phyloP scores from a whole-genome alignment of 2,329 filamentous ascomycete genomes.

The Fusarium hostae region DNA sequence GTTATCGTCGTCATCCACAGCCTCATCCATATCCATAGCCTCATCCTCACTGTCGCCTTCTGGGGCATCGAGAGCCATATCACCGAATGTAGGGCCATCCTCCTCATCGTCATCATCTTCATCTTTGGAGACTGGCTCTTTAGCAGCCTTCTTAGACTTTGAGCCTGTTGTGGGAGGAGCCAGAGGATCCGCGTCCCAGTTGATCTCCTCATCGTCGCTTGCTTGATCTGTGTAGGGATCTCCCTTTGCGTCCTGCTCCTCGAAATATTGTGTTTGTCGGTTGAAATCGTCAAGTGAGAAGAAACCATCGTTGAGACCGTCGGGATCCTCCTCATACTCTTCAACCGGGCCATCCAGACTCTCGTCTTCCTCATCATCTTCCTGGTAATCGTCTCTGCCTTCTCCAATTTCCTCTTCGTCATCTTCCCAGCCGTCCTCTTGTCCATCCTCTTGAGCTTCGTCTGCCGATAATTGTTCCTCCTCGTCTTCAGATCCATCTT shows the following conservation, averaged over 20 bases:
- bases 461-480: conserved; percentile 41
- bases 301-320: conserved; percentile 95
- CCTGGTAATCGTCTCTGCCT: conserved; percentile 48
- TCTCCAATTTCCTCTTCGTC: conserved; percentile 52
- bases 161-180: conserved; percentile 49
- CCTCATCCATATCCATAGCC: conserved; percentile 61
- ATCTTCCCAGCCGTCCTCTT: conserved; percentile 50
- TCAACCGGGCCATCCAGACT: conserved; percentile 58
- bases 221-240: conserved; percentile 78
- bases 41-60: conserved; percentile 77
- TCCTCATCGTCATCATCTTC: conserved; percentile 74
- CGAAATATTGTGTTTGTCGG: conserved; percentile 88
- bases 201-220: conserved; percentile 86
- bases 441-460: conserved; percentile 38
- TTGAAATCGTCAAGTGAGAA: conserved; percentile 99
- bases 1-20: conserved; percentile 66
- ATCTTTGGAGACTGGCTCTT: conserved; percentile 40
- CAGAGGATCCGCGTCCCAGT: conserved; percentile 86
- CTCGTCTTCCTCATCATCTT: conserved; percentile 52
- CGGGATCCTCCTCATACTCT: conserved; percentile 68
- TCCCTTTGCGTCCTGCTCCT: conserved; percentile 83
- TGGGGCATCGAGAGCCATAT: conserved; percentile 78
- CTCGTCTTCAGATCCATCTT: conserved; percentile 47
- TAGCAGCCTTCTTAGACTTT: conserved; percentile 46
- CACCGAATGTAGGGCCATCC: conserved; percentile 83